Base-by-base conservation (phyloP, 1,139 yeast genomes). In the Hanseniaspora gamundiae region DNA sequence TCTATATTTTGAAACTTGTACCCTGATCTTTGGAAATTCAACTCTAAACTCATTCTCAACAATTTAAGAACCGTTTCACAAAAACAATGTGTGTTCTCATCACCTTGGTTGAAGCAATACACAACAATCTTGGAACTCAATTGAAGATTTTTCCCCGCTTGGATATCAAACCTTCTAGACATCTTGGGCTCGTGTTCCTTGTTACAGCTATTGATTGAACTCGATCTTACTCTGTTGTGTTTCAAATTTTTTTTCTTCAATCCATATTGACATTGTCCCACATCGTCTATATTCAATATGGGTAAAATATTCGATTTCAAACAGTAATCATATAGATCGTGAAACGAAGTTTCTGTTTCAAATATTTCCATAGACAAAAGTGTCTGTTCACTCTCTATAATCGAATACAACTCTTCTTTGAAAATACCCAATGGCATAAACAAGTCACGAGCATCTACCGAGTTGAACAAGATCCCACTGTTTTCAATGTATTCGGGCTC, bases 281-380 rank as follows among this genome's bases (percentile, higher is more conserved):
- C 61, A 41, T 64, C 58, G 16, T 59, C 60, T 17, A 50, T 50
- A 80, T 64, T 46, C 83, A 73, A 56, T 84, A 94, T 0, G 88
- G 74, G 28, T 82, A 68, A 16, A 73, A 67, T 8, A 86, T 80
- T 56, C 77, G 65, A 55, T 82, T 84, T 20, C 83, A 71, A 8
- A 76, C 84, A 61, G 84, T 95, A 47, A 79, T 78, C 52, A 80
- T 82, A 59, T 82, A 85, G 57, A 83, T 83, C 48, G 94, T 69
- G 42, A 82, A 66, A 7, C n/a, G n/a, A n/a, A n/a, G n/a, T n/a
- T n/a, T n/a, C n/a, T n/a, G n/a, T n/a, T n/a, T n/a, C n/a, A n/a
- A n/a, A n/a, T n/a, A n/a, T n/a, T n/a, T n/a, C n/a, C n/a, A n/a
- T n/a, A n/a, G n/a, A n/a, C n/a, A n/a, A n/a, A n/a, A n/a, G n/a